Conservation (phyloP, 192 early-diverging fungal species). For the Rhizophagus clarus region DNA sequence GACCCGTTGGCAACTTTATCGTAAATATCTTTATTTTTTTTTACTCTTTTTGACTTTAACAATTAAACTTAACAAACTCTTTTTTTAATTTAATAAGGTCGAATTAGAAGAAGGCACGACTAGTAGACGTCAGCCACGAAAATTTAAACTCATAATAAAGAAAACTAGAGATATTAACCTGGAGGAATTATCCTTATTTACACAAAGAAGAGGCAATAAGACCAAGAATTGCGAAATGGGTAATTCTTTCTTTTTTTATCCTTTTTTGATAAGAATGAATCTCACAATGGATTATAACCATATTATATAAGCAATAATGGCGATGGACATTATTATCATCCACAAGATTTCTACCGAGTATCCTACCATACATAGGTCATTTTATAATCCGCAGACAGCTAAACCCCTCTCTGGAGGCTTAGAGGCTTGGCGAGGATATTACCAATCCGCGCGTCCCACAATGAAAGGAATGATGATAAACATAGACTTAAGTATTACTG, state of each 20-base stretch:
- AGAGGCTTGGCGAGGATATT: slow-evolving; percentile 94
- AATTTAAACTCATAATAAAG: slow-evolving; percentile 65
- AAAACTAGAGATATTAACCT: slow-evolving; percentile 65
- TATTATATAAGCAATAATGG: slow-evolving; percentile 50
- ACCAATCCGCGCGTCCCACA: slow-evolving; percentile 73
- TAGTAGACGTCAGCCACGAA: slow-evolving; percentile 44
- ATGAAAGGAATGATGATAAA: slow-evolving; percentile 65
- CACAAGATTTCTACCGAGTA: slow-evolving; percentile 73
- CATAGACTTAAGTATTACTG: slow-evolving; percentile 67
- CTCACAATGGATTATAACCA: not conserved
- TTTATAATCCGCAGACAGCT: slow-evolving; percentile 74
- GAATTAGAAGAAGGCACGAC: slow-evolving; percentile 42
- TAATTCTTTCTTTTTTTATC: not conserved
- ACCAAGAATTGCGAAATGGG: slow-evolving; percentile 42
- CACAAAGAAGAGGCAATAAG: slow-evolving; percentile 44
- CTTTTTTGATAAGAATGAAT: not conserved
- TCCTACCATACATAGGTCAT: slow-evolving; percentile 81
- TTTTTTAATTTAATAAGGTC: slow-evolving; percentile 39
- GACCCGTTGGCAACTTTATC: slow-evolving; percentile 54
- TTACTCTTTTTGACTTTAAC: not conserved
- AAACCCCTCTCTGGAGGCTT: slow-evolving; percentile 61
- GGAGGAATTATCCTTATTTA: slow-evolving; percentile 56
- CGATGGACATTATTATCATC: slow-evolving; percentile 79
- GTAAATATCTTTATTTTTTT: slow-evolving; percentile 35
- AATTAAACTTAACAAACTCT: not conserved